Percentiles rank a stretch among this genome's conserved stretches.
phyloP scores from a whole-genome alignment of 805 yeast genomes.

The Yarrowia divulgata region DNA sequence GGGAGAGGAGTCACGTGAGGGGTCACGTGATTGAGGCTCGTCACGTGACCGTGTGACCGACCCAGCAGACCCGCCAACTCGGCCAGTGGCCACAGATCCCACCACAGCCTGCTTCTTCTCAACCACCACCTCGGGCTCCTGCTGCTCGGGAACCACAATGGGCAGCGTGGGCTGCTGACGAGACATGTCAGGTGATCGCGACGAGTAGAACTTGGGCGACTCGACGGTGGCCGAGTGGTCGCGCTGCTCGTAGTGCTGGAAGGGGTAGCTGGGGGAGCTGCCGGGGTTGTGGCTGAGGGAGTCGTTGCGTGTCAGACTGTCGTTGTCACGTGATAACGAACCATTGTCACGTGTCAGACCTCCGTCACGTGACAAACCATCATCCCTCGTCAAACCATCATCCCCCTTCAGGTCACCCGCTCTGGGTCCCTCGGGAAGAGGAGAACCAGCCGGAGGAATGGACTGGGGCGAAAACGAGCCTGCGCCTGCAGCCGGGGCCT shows the following conservation, averaged over 20 bases:
- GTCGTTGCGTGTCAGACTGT: neutral
- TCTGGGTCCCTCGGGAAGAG: slow-evolving; percentile 8
- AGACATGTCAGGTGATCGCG: slow-evolving; percentile 23
- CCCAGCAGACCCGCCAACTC: neutral
- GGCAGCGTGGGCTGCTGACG: slow-evolving; percentile 28
- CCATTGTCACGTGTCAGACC: neutral
- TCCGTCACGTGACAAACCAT: neutral
- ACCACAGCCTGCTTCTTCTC: slow-evolving; percentile 33
- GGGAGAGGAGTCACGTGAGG: neutral
- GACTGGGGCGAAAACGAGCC: slow-evolving; percentile 20
- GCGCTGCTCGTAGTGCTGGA: slow-evolving; percentile 24
- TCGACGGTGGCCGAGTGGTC: slow-evolving; percentile 8
- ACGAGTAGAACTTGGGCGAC: slow-evolving; percentile 14
- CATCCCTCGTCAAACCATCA: neutral
- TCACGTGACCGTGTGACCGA: neutral
- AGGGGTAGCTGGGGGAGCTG: slow-evolving; percentile 16
- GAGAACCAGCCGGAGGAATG: slow-evolving; percentile 23
- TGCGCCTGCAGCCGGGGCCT: neutral
- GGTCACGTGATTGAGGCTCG: no score
- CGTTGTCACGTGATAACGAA: neutral
- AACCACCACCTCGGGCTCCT: slow-evolving; percentile 3
- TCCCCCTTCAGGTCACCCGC: neutral
- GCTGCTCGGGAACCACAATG: slow-evolving; percentile 19
- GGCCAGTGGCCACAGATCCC: neutral
- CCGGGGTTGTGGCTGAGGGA: slow-evolving; percentile 2